Evolutionary conservation across 192 early-diverging fungal genomes (phyloP).

Genomic region (Umbelopsis ramanniana): DNA sequence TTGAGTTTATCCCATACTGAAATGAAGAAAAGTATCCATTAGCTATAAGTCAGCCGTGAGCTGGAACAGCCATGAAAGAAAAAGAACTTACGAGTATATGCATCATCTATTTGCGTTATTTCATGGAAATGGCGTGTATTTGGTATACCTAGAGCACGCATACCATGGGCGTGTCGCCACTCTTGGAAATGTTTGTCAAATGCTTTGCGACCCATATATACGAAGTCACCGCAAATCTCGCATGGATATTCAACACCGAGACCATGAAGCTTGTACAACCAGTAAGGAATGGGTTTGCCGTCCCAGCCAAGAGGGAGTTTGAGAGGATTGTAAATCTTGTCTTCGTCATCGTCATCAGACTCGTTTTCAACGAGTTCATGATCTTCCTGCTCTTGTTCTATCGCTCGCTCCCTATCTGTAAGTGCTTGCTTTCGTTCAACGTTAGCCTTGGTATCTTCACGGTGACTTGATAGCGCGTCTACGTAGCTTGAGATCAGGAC

Average conservation of each 20-base stretch:
- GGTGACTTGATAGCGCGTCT: conserved; percentile 53
- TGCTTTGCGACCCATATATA: conserved; percentile 95
- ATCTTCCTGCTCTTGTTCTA: conserved; percentile 75
- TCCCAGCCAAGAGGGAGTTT: conserved; percentile 97
- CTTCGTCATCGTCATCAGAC: conserved; percentile 73
- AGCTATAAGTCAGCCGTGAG: too few relatives aligned
- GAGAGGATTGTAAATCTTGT: conserved; percentile 95
- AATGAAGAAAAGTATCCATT: background rate
- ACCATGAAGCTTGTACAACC: conserved; percentile 98
- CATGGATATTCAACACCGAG: conserved; percentile 93
- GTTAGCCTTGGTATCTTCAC: conserved; percentile 84
- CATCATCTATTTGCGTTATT: conserved; percentile 90
- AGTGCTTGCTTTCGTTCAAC: conserved; percentile 92
- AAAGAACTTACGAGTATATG: conserved; percentile 72
- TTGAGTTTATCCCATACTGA: conserved; percentile 89
- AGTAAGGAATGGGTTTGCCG: conserved; percentile 98
- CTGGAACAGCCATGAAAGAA: background rate
- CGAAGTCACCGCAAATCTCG: conserved; percentile 95
- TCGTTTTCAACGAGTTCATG: conserved; percentile 65
- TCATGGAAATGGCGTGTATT: conserved; percentile 92
- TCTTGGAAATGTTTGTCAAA: conserved; percentile 97
- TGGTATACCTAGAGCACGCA: conserved; percentile 91
- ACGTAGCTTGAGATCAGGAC: conserved; percentile 62
- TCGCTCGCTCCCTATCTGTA: conserved; percentile 80
- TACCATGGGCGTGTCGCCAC: conserved; percentile 92